Percentiles rank a stretch among this genome's conserved stretches.
Evolutionary conservation across 2,329 filamentous ascomycete genomes (phyloP).

Genomic region (Xylaria sp.): DNA sequence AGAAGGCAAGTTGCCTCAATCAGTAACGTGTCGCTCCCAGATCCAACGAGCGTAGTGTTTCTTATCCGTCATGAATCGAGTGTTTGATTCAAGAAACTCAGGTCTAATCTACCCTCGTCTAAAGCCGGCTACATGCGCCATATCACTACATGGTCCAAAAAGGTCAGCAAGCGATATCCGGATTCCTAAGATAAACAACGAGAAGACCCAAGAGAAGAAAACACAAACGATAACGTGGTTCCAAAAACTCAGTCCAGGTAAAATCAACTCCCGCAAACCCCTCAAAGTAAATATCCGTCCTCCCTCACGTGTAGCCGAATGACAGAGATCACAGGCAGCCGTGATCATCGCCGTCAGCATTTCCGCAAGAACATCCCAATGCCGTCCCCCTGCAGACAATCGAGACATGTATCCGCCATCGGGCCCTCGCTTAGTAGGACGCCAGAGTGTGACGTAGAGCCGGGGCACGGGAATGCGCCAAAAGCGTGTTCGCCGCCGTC

Average conservation of each 20-base stretch:
- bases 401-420: slow-evolving; percentile 33
- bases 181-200: slow-evolving; percentile 8
- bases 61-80: neutral
- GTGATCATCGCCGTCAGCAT: slow-evolving; percentile 21
- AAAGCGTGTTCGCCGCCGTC: slow-evolving; percentile 21
- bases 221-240: neutral
- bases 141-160: slow-evolving; percentile 21
- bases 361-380: slow-evolving; percentile 35
- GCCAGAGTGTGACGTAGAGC: slow-evolving; percentile 14
- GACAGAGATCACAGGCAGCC: no score
- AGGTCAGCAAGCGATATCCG: slow-evolving; percentile 1
- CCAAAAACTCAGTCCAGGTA: neutral
- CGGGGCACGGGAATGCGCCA: slow-evolving; percentile 33
- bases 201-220: neutral
- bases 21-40: neutral
- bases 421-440: slow-evolving; percentile 31
- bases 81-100: no score
- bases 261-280: neutral
- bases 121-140: neutral
- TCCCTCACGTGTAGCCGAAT: neutral
- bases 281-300: slow-evolving; percentile 15
- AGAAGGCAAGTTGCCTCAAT: neutral
- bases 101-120: neutral
- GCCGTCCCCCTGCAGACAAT: slow-evolving; percentile 28
- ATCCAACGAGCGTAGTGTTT: neutral